Base-by-base conservation (phyloP, 257 asterid genomes). In the Eustoma russellianum region DNA sequence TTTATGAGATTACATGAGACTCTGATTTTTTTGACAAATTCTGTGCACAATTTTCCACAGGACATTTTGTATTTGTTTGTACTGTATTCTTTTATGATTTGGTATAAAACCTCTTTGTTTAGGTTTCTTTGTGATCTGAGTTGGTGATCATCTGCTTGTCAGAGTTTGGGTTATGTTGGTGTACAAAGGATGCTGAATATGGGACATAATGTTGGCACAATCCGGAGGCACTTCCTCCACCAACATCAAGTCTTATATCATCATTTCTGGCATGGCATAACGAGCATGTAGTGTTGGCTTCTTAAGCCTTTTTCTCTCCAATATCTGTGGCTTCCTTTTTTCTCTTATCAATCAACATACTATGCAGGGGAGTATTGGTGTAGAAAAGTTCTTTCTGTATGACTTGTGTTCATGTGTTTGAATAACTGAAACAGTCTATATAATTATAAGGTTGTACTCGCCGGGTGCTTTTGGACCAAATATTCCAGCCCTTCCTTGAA, bases 131-230 rank as follows among this genome's bases (percentile, higher is more conserved):
- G 1, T 24, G 30, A 24, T 24, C 30, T 24, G 1, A 24, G 30
- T 24, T 24, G 1, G 30, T 24, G 30, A 24, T 24, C 30, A 24
- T 24, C 30, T 24, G 30, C 30, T 24, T 24, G 30, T 24, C 55
- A 90, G 98, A 93, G 70, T 57, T 67, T 90, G 70, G 60, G 81
- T 66, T 70, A 69, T 49, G 80, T 60, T 53, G 98, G 98, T 48
- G 62, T 86, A 60, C 91, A 75, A 60, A 76, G 68, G 69, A 77
- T 78, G 74, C 68, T 90, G 53, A 85, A 86, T 61, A 77, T 81
- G 69, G 81, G 44, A 13, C 72, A 60, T 57, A 83, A 93, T 7
- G 54, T 43, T 12, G 94, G 94, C 53, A 79, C 94, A 64, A 56
- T 70, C 51, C 72, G 19, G 81, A 69, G 47, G 64, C 72, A 63